Percentiles rank a stretch among this genome's conserved stretches.
phyloP scores from a whole-genome alignment of 2,329 filamentous ascomycete species.

The Exophiala calicioides region DNA sequence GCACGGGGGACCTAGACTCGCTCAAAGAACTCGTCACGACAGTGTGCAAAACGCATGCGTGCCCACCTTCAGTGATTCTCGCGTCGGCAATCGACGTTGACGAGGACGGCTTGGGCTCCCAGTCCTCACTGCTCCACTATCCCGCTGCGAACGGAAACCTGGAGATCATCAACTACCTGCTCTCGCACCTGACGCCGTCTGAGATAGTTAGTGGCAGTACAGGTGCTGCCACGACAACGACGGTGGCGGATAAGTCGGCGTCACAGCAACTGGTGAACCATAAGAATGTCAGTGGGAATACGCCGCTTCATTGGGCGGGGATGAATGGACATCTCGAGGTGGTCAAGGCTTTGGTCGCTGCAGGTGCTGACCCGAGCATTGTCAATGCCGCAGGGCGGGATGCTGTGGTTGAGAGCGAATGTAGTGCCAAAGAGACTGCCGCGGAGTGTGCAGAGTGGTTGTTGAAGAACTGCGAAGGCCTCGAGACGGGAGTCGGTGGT shows the following conservation, averaged over 20 bases:
- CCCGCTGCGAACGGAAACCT: conserved; percentile 85
- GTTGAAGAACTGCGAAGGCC: conserved; percentile 30
- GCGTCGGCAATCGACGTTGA: conserved; percentile 69
- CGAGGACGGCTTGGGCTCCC: conserved; percentile 58
- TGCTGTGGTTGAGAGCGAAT: conserved; percentile 71
- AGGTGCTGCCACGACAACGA: background rate
- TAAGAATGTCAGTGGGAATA: conserved; percentile 82
- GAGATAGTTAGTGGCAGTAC: conserved; percentile 32
- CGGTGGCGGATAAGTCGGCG: conserved; percentile 1
- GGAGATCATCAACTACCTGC: conserved; percentile 54
- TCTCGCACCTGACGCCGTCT: conserved; percentile 19
- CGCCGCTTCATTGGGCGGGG: conserved; percentile 89
- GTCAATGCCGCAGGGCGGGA: conserved; percentile 85
- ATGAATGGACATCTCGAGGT: conserved; percentile 81
- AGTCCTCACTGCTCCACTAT: conserved; percentile 70
- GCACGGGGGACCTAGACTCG: conserved; percentile 72
- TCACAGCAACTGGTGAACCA: conserved; percentile 40
- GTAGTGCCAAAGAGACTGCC: conserved; percentile 37
- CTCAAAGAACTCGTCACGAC: conserved; percentile 61
- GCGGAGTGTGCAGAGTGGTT: conserved; percentile 32
- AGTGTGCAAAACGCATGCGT: conserved; percentile 63
- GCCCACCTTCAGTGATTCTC: conserved; percentile 64
- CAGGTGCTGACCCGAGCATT: conserved; percentile 74
- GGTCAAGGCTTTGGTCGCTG: conserved; percentile 73
- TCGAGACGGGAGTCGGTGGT: conserved; percentile 24